Evolutionary conservation across 768 basidiomycete species (phyloP).

Genomic region (Rhodocollybia butyracea): DNA sequence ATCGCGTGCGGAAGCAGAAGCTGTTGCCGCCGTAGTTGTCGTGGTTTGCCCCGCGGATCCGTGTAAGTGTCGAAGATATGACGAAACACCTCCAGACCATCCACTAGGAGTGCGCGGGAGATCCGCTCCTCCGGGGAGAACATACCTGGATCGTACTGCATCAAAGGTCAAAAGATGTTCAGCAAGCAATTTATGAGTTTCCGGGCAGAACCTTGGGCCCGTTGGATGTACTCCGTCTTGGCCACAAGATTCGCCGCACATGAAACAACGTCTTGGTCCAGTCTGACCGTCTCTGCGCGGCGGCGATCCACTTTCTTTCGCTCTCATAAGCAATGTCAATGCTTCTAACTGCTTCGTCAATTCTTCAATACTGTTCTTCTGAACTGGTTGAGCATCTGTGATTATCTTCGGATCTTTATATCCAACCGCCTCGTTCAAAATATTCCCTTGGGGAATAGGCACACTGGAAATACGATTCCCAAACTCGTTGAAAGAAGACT

Average conservation of each 20-base stretch:
- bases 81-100: background rate
- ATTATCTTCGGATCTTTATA: too few relatives aligned
- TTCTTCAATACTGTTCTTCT: background rate
- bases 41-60: too few relatives aligned
- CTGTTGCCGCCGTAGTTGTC: background rate
- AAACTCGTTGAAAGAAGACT: background rate
- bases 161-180: constrained; percentile 1
- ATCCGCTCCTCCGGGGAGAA: background rate
- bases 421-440: background rate
- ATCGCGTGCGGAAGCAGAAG: background rate
- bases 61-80: background rate
- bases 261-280: background rate
- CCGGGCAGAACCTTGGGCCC: background rate
- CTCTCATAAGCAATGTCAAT: background rate
- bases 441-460: too few relatives aligned
- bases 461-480: background rate
- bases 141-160: background rate
- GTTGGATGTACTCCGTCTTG: background rate
- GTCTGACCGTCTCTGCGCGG: background rate
- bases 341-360: background rate
- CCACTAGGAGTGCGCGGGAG: background rate
- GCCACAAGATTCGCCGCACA: background rate
- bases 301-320: too few relatives aligned
- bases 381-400: too few relatives aligned
- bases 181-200: background rate